Base-by-base conservation (phyloP, 2,329 filamentous ascomycete species). In the Pseudohalonectria lignicola region DNA sequence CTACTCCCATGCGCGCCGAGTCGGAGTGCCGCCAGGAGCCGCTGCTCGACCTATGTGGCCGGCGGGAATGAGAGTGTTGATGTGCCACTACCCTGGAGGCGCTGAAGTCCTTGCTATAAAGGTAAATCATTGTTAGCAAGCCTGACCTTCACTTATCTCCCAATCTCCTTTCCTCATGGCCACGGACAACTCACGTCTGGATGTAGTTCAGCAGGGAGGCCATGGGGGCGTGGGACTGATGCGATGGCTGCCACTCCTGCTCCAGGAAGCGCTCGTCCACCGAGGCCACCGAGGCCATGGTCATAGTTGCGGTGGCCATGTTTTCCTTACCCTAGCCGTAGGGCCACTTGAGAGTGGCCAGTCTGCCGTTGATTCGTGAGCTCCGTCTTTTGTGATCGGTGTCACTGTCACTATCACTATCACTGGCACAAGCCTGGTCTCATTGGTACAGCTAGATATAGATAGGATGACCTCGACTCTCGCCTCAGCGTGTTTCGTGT, bases 161-260 rank as follows among this genome's bases (percentile, higher is more conserved):
- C n/a, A n/a, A n/a, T n/a, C n/a, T n/a, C n/a, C n/a, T n/a, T n/a
- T n/a, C n/a, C n/a, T n/a, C n/a, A 26, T 7, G 23, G 23, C 23
- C 23, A 26, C 12, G 23, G 7, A n/a, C 19, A 7, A 26, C 39
- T 10, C 30, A 36, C 39, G 39, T 41, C 31, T 41, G 39, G 16
- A 41, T 37, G 12, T 34, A 41, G 35, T 41, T 31, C 28, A 41
- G 25, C 31, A 41, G 12, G 4, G 34, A 41, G 9, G 34, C 31
- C 39, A 41, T 37, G 13, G 39, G 37, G 8, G 25, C 31, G 39
- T 37, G 30, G 19, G 34, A 41, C 11, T 29, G 30, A 31, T 37
- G 39, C 17, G 35, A 28, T 10, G 34, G 29, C 20, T 31, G 25
- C 34, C 34, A 41, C 16, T 21, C 23, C 23, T 34, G 16, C 25